Conservation (phyloP, 2,329 filamentous ascomycete species). For the Trichoderma koningii region DNA sequence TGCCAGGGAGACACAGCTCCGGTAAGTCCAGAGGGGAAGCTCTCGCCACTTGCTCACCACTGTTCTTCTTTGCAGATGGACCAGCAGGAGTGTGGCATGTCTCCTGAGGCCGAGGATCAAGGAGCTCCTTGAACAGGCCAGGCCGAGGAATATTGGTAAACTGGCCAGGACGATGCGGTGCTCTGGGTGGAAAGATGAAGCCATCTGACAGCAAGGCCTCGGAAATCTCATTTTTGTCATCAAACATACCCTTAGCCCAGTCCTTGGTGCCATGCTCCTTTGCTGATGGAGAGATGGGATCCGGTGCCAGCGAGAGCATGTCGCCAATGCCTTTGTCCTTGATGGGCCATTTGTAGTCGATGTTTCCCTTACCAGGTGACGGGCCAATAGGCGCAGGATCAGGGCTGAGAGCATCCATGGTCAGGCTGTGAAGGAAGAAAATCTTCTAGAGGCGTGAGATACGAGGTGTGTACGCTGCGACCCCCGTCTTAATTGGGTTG, state of each 20-base stretch:
- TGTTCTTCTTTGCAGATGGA: constrained; percentile 28
- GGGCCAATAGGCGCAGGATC: neutral
- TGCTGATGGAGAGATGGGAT: neutral
- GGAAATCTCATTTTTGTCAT: constrained; percentile 24
- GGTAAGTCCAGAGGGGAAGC: constrained; percentile 1
- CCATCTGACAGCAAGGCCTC: constrained; percentile 27
- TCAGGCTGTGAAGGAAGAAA: neutral
- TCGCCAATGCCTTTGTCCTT: constrained; percentile 3
- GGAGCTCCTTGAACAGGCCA: neutral
- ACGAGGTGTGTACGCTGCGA: neutral
- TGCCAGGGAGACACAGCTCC: neutral
- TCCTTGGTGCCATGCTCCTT: no score
- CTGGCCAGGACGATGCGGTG: constrained; percentile 30
- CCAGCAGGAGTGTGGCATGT: neutral
- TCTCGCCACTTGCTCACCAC: constrained; percentile 18
- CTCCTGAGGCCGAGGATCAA: neutral
- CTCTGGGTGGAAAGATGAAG: constrained; percentile 29
- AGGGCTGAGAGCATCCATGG: neutral
- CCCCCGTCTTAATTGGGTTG: neutral
- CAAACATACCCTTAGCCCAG: constrained; percentile 11
- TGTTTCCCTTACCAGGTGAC: neutral
- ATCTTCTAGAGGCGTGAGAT: neutral
- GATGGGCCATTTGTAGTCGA: neutral
- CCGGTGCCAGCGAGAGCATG: neutral
- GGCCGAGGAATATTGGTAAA: constrained; percentile 26